Evolutionary conservation across 805 yeast genomes (phyloP).

Genomic region (Nakazawaea populi): DNA sequence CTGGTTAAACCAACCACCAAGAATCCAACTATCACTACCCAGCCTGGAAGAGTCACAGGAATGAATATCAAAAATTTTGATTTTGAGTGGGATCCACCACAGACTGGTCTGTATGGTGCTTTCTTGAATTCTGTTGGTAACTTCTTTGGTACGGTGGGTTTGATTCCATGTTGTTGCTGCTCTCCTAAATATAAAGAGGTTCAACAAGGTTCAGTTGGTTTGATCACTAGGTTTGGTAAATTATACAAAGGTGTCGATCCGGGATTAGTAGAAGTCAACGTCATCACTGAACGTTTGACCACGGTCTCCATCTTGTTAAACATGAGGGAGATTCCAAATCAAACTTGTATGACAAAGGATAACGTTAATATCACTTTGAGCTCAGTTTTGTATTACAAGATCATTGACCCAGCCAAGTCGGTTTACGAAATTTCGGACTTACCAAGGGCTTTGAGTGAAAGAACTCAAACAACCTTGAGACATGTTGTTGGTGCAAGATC

Average conservation of each 20-base stretch:
- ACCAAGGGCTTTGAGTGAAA: conserved; percentile 50
- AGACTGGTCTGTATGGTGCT: conserved; percentile 29
- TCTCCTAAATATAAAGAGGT: conserved; percentile 51
- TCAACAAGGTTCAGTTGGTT: conserved; percentile 63
- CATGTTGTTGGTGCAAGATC: conserved; percentile 64
- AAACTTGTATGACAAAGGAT: conserved; percentile 65
- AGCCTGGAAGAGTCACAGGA: neutral
- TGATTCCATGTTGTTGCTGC: conserved; percentile 50
- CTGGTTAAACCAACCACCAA: neutral
- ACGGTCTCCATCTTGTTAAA: conserved; percentile 49
- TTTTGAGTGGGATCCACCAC: conserved; percentile 28
- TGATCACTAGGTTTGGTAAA: conserved; percentile 62
- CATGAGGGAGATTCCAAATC: conserved; percentile 61
- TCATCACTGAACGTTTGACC: conserved; percentile 52
- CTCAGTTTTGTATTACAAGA: conserved; percentile 62
- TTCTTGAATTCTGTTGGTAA: conserved; percentile 36
- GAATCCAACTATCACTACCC: neutral
- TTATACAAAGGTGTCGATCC: conserved; percentile 62
- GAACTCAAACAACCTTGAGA: conserved; percentile 69
- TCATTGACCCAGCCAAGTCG: conserved; percentile 64
- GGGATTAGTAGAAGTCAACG: conserved; percentile 59
- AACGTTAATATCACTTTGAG: conserved; percentile 58
- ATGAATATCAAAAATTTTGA: conserved; percentile 20
- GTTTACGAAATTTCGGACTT: conserved; percentile 50
- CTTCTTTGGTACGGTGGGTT: conserved; percentile 46